Conservation (phyloP, 2,329 filamentous ascomycete genomes). For the Calonectria fujianensis region DNA sequence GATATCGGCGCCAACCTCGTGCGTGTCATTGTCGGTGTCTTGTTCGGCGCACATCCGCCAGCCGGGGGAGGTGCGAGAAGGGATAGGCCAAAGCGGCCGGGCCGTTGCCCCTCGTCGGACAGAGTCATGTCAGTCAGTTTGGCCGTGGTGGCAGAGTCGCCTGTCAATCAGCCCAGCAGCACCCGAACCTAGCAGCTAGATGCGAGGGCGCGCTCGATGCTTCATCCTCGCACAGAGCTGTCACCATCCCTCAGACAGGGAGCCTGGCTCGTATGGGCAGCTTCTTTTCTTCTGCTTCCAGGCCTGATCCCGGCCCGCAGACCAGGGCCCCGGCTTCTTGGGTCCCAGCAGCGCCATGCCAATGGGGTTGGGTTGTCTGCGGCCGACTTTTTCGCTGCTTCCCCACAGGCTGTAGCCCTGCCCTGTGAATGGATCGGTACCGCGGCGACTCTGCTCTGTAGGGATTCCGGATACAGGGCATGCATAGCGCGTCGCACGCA, state of each 20-base stretch:
- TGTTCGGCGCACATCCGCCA: not conserved
- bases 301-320: slow-evolving; percentile 25
- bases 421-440: slow-evolving; percentile 29
- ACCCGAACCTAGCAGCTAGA: slow-evolving; percentile 21
- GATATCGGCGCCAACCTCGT: slow-evolving; percentile 25
- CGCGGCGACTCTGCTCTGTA: slow-evolving; percentile 23
- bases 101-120: slow-evolving; percentile 4
- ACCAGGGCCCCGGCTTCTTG: slow-evolving; percentile 16
- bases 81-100: slow-evolving; percentile 20
- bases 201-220: slow-evolving; percentile 14
- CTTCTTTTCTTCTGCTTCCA: slow-evolving; percentile 34
- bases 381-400: too few species aligned
- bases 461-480: slow-evolving; percentile 20
- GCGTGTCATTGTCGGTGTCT: slow-evolving; percentile 24
- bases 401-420: slow-evolving; percentile 10
- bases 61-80: not conserved
- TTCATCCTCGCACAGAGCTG: slow-evolving; percentile 24
- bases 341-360: slow-evolving; percentile 1
- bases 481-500: slow-evolving; percentile 19
- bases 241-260: slow-evolving; percentile 14
- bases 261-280: slow-evolving; percentile 27
- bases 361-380: too few species aligned
- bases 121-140: slow-evolving; percentile 36
- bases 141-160: slow-evolving; percentile 32
- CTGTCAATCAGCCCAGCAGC: slow-evolving; percentile 39